phyloP scores from a whole-genome alignment of 139 green algal genomes.

The Astrephomene gubernaculifera region DNA sequence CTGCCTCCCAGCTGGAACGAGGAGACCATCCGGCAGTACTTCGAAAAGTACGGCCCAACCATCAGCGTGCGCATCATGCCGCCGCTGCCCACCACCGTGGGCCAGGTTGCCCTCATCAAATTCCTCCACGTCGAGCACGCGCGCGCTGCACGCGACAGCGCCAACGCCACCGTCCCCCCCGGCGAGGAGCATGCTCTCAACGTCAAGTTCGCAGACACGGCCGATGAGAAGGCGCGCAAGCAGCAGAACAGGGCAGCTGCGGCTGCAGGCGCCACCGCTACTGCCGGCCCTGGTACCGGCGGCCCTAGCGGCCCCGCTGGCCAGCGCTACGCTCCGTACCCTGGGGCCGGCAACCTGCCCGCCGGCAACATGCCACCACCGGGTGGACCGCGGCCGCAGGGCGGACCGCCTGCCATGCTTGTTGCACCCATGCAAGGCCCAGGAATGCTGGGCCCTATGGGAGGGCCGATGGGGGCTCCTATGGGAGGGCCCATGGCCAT shows the following conservation, averaged over 20 bases:
- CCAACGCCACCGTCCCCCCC: constrained; percentile 3
- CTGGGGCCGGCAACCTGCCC: not conserved
- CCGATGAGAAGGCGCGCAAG: constrained; percentile 26
- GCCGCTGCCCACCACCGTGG: not conserved
- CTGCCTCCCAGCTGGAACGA: constrained; percentile 4
- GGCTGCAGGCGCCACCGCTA: not conserved
- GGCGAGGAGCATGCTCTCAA: constrained; percentile 26
- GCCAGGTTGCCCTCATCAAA: constrained; percentile 3
- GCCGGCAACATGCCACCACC: not conserved
- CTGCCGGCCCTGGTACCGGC: not conserved
- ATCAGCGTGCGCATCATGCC: constrained; percentile 15
- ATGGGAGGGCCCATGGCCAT: too few species aligned
- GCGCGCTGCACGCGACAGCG: constrained; percentile 1
- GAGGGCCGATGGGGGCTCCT: too few species aligned
- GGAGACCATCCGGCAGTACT: constrained; percentile 1
- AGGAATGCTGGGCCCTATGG: too few species aligned
- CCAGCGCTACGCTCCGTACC: constrained; percentile 16
- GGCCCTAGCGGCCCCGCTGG: not conserved
- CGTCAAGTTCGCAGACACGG: constrained; percentile 32
- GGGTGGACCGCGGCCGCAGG: too few species aligned
- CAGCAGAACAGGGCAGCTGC: not conserved
- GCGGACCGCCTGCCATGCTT: too few species aligned
- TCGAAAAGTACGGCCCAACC: not conserved
- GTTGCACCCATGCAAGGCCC: too few species aligned
- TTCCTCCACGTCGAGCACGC: constrained; percentile 1